These are phyloP conservation scores for Xylaria flabelliformis DNA, from an alignment of 495 filamentous ascomycete genomes.

Conservation along the genomic window DNA sequence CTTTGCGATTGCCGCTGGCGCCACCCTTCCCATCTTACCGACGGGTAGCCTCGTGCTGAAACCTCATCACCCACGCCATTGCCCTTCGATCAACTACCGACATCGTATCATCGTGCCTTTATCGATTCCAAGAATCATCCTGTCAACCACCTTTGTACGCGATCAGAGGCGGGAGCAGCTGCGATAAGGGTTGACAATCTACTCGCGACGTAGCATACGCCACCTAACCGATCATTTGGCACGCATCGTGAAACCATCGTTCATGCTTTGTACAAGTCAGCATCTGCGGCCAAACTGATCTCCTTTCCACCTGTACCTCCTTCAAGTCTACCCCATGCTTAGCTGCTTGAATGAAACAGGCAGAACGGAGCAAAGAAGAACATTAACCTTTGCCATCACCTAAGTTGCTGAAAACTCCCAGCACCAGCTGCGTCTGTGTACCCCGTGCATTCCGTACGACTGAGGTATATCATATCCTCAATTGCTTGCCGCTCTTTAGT, in stretches of 20 bases:
- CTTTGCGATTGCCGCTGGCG: not conserved
- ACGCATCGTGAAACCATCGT: not conserved
- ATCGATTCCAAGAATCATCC: not conserved
- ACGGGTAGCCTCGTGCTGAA: not conserved
- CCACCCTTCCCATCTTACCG: constrained; percentile 4
- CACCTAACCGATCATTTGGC: constrained; percentile 2
- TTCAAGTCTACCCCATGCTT: not conserved
- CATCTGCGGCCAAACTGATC: constrained; percentile 8
- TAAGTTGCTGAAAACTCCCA: not conserved
- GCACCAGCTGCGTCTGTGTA: not conserved
- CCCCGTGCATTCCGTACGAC: not conserved
- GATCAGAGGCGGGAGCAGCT: not conserved
- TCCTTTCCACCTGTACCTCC: not conserved
- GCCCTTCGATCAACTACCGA: constrained; percentile 3
- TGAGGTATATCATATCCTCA: not conserved
- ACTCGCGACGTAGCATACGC: not conserved
- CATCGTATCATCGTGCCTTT: not conserved
- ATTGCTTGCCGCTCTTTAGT: not conserved
- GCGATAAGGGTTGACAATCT: not conserved
- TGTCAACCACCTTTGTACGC: not conserved
- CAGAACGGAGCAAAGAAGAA: not conserved
- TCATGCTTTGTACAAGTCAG: not conserved
- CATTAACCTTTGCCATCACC: not conserved
- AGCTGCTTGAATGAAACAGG: not conserved
- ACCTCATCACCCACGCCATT: not conserved